These are phyloP conservation scores for Noccaea bulbosa DNA, from an alignment of 345 rosid genomes.

Conservation along the genomic window DNA sequence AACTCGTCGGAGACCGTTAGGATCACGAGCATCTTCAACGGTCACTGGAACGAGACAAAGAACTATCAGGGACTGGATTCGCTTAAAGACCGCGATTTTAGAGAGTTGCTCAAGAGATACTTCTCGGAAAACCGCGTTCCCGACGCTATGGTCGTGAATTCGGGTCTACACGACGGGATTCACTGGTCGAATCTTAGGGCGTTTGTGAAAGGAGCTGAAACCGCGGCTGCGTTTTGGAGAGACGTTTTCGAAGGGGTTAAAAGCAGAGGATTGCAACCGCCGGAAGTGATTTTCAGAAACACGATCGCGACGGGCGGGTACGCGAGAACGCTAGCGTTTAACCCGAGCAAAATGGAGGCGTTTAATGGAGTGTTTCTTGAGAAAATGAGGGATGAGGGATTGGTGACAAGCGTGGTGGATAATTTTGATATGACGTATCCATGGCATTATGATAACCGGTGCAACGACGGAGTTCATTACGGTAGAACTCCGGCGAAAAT, in stretches of 20 bases:
- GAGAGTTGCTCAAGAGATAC: constrained; percentile 67
- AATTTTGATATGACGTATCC: constrained; percentile 91
- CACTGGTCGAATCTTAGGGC: constrained; percentile 60
- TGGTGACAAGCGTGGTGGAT: constrained; percentile 75
- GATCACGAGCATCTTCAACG: constrained; percentile 94
- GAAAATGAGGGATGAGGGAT: constrained; percentile 63
- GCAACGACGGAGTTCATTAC: constrained; percentile 93
- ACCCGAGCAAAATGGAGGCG: constrained; percentile 90
- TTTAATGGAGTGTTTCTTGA: constrained; percentile 75
- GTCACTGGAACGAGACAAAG: constrained; percentile 81
- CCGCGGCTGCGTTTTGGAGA: constrained; percentile 77
- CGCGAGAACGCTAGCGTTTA: constrained; percentile 70
- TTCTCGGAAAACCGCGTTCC: constrained; percentile 74
- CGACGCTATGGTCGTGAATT: constrained; percentile 79
- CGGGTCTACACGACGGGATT: constrained; percentile 90
- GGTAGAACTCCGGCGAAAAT: constrained; percentile 85
- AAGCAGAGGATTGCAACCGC: constrained; percentile 64
- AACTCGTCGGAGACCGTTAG: constrained; percentile 68
- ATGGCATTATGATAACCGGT: constrained; percentile 91
- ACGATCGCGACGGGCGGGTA: constrained; percentile 91
- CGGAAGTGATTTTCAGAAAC: constrained; percentile 67
- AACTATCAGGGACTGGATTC: constrained; percentile 93
- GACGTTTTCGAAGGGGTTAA: constrained; percentile 63
- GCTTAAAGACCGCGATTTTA: constrained; percentile 59
- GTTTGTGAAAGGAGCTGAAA: constrained; percentile 63